A percentile compares a stretch with the other conserved stretches of the same genome.
These are phyloP conservation scores for Pichia sp. DNA, from an alignment of 1,139 yeast genomes.

Conservation along the genomic window DNA sequence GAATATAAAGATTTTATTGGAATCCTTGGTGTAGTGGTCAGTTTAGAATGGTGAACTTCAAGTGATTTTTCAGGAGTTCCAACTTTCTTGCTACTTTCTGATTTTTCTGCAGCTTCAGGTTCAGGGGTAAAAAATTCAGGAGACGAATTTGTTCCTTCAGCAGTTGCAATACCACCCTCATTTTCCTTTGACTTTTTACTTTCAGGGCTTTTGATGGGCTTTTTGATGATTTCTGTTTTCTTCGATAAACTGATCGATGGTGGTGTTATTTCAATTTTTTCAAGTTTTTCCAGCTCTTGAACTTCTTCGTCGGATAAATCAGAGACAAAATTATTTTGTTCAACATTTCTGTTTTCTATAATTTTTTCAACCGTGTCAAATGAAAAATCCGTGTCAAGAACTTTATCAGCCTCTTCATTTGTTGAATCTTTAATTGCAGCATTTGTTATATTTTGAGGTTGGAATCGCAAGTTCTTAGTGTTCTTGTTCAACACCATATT, in stretches of 20 bases:
- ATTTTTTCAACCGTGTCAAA: background rate
- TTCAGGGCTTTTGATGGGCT: background rate
- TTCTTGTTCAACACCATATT: constrained; percentile 38
- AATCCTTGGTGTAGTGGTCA: too few species aligned
- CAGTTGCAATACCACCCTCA: background rate
- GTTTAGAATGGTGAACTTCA: too few species aligned
- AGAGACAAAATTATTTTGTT: background rate
- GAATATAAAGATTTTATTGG: background rate
- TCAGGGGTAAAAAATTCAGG: too few species aligned
- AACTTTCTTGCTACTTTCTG: background rate
- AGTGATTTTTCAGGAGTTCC: background rate
- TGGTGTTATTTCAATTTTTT: background rate
- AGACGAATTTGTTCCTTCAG: too few species aligned
- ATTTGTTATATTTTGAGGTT: constrained; percentile 15
- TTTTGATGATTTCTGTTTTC: too few species aligned
- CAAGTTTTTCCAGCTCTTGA: background rate
- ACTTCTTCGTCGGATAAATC: background rate
- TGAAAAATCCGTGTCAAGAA: background rate
- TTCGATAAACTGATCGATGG: background rate
- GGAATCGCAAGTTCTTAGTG: constrained; percentile 19
- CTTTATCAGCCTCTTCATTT: background rate
- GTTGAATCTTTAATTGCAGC: constrained; percentile 3
- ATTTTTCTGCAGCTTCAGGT: background rate
- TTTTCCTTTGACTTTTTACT: background rate
- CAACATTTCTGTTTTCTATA: background rate